Conservation (phyloP, 164 flowering plant species). For the Chimonanthus praecox region DNA sequence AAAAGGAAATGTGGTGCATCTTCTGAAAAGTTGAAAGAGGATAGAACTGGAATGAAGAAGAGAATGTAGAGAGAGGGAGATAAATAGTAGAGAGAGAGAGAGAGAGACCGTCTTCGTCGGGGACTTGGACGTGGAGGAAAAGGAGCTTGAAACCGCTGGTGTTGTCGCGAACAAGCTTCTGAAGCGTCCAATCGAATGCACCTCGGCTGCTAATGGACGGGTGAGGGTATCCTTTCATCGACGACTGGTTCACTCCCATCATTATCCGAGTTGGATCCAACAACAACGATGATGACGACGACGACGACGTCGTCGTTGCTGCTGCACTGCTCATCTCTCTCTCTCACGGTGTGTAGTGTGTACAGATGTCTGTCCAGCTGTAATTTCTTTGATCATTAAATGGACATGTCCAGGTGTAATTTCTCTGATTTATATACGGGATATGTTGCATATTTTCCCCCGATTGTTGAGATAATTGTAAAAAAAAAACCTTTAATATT, state of each 20-base stretch:
- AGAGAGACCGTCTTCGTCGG: constrained; percentile 82
- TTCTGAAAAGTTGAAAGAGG: no score
- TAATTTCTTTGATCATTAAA: no score
- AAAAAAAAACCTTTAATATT: no score
- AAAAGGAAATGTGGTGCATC: no score
- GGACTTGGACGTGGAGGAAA: constrained; percentile 86
- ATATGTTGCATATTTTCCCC: no score
- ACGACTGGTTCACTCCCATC: constrained; percentile 87
- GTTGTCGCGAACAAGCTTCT: constrained; percentile 76
- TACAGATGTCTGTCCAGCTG: no score
- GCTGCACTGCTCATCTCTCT: neutral
- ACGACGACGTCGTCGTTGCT: neutral
- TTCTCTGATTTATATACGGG: no score
- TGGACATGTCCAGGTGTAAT: no score
- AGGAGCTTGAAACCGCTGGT: constrained; percentile 69
- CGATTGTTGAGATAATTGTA: no score
- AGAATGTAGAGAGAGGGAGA: neutral
- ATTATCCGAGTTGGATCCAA: constrained; percentile 62
- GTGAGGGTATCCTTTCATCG: constrained; percentile 79
- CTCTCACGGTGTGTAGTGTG: neutral
- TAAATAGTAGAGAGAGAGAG: neutral
- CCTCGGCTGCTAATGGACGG: constrained; percentile 82
- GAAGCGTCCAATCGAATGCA: constrained; percentile 86
- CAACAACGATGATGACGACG: neutral
- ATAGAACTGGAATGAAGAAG: neutral